Evolutionary conservation across 2,329 filamentous ascomycete species (phyloP).

Genomic region (Grosmannia serpens): DNA sequence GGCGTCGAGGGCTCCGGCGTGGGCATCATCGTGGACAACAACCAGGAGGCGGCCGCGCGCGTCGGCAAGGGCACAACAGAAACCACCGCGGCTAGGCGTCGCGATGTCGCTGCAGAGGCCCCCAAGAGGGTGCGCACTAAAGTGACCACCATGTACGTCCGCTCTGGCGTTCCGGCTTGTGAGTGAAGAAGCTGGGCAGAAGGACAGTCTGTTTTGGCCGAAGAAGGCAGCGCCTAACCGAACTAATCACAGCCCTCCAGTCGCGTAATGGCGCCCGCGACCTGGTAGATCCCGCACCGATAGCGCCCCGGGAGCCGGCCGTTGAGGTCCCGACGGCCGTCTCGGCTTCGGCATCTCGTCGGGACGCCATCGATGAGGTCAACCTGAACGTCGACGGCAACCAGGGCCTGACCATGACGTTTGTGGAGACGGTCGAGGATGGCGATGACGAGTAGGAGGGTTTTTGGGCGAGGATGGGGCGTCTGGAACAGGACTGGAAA

Average conservation of each 20-base stretch:
- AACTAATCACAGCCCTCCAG: constrained; percentile 16
- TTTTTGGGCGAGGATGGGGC: neutral
- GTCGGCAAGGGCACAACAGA: neutral
- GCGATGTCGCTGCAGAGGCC: constrained; percentile 3
- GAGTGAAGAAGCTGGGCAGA: constrained; percentile 20
- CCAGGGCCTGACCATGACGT: constrained; percentile 35
- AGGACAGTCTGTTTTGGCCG: too few relatives aligned
- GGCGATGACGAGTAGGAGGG: constrained; percentile 1
- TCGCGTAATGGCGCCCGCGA: constrained; percentile 10
- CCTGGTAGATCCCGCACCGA: constrained; percentile 3
- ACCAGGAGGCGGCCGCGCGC: constrained; percentile 11
- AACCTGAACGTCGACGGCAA: constrained; percentile 32
- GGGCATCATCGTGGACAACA: constrained; percentile 23
- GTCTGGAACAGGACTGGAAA: neutral
- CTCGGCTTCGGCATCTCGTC: constrained; percentile 8
- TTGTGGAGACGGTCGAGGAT: constrained; percentile 27
- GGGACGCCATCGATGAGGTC: constrained; percentile 26
- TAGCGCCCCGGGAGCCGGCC: neutral
- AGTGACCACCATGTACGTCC: constrained; percentile 35
- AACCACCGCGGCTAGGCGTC: constrained; percentile 10
- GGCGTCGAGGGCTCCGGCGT: constrained; percentile 28
- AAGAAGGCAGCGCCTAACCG: too few relatives aligned
- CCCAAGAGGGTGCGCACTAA: constrained; percentile 26
- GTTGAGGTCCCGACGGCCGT: neutral
- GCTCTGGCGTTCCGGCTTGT: constrained; percentile 30